Percentiles rank a stretch among this genome's conserved stretches.
Evolutionary conservation across 441 rosid genomes (phyloP).

Genomic region (Jatropha multifida): DNA sequence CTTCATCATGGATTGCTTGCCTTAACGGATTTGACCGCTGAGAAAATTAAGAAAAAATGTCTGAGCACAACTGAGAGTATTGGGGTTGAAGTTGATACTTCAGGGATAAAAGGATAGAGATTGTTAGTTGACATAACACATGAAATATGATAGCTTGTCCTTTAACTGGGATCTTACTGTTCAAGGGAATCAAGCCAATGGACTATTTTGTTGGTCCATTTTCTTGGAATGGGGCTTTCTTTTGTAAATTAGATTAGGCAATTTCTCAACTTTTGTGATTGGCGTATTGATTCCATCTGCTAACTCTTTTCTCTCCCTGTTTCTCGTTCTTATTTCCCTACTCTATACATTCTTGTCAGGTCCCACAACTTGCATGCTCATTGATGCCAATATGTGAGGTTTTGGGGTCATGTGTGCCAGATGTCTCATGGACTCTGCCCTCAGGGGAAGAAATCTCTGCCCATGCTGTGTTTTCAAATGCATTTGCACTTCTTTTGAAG

Average conservation of each 20-base stretch:
- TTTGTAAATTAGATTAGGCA: neutral
- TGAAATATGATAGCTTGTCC: neutral
- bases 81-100: neutral
- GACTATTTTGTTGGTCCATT: neutral
- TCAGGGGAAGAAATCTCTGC: conserved; percentile 83
- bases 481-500: conserved; percentile 86
- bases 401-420: conserved; percentile 82
- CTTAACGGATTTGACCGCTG: neutral
- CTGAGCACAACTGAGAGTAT: neutral
- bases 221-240: conserved; percentile 4
- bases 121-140: neutral
- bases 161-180: neutral
- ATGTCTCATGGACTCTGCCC: conserved; percentile 71
- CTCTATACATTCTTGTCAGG: conserved; percentile 42
- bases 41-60: neutral
- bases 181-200: neutral
- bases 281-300: conserved; percentile 8
- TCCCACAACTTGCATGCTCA: conserved; percentile 86
- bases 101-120: neutral
- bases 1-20: neutral
- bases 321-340: conserved; percentile 1
- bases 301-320: neutral
- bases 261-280: neutral
- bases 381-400: conserved; percentile 97
- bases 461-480: conserved; percentile 90